phyloP scores from a whole-genome alignment of 108 stramenopile species.

The Cyclostephanos tholiformis region DNA sequence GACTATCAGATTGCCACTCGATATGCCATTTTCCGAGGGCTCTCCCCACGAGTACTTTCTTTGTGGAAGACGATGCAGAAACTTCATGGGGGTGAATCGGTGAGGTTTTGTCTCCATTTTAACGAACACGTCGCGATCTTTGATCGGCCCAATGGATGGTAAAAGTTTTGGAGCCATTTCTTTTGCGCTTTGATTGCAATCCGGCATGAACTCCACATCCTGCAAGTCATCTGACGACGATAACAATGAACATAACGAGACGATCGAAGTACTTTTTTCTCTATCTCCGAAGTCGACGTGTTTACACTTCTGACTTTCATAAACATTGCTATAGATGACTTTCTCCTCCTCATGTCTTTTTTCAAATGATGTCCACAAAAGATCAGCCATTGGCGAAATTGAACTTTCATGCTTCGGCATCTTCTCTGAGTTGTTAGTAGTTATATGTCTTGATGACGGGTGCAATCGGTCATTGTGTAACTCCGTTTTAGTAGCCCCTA shows the following conservation, averaged over 20 bases:
- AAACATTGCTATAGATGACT: background rate
- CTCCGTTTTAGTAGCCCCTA: background rate
- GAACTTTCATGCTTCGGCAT: background rate
- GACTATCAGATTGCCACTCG: background rate
- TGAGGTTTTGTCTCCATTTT: background rate
- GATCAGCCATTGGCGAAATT: background rate
- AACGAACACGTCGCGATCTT: background rate
- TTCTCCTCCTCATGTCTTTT: background rate
- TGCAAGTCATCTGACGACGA: background rate
- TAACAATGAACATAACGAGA: background rate
- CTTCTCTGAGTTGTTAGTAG: background rate
- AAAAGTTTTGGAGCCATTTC: background rate
- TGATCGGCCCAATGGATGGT: too few species aligned
- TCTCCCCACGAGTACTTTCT: slow-evolving; percentile 30
- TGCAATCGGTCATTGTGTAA: background rate
- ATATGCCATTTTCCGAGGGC: background rate
- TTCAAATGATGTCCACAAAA: slow-evolving; percentile 2
- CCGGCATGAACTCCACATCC: background rate
- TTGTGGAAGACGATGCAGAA: slow-evolving; percentile 20
- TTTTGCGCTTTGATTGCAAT: too few species aligned
- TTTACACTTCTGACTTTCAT: slow-evolving; percentile 1
- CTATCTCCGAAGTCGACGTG: background rate
- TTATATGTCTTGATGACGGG: background rate
- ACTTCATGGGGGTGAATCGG: slow-evolving; percentile 20
- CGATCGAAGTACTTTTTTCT: background rate